phyloP scores from a whole-genome alignment of 2,329 filamentous ascomycete species.

The Periconia sp. region DNA sequence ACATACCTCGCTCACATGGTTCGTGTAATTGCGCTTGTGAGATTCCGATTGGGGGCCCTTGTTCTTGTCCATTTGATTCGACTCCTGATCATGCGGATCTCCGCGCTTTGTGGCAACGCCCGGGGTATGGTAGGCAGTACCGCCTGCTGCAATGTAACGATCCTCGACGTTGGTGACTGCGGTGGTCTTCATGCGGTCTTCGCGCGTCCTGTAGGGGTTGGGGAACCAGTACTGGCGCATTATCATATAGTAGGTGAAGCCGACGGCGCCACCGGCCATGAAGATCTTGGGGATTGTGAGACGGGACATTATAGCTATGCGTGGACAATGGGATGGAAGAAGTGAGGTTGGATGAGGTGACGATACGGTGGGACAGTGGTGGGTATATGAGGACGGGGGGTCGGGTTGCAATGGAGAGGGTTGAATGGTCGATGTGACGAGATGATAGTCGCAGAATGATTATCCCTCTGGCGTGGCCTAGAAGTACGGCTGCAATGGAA shows the following conservation, averaged over 20 bases:
- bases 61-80: conserved; percentile 23
- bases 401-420: not conserved
- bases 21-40: conserved; percentile 27
- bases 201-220: conserved; percentile 34
- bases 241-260: conserved; percentile 40
- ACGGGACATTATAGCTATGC: conserved; percentile 23
- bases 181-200: conserved; percentile 25
- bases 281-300: conserved; percentile 41
- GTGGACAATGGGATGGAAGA: conserved; percentile 1
- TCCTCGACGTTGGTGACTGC: conserved; percentile 39
- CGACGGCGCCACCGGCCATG: conserved; percentile 38
- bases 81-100: conserved; percentile 21
- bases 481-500: conserved; percentile 1
- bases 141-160: conserved; percentile 36
- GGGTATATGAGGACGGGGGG: not conserved
- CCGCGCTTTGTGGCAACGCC: conserved; percentile 28
- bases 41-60: conserved; percentile 30
- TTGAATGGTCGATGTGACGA: not conserved
- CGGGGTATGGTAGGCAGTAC: conserved; percentile 33
- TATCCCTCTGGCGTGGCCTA: too few relatives aligned
- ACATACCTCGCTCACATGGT: conserved; percentile 30
- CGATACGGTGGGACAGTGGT: not conserved
- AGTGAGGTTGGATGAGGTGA: not conserved
- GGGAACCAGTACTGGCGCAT: conserved; percentile 43
- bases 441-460: too few relatives aligned